Conservation (phyloP, 1,139 yeast species). For the Taphrina wiesneri region DNA sequence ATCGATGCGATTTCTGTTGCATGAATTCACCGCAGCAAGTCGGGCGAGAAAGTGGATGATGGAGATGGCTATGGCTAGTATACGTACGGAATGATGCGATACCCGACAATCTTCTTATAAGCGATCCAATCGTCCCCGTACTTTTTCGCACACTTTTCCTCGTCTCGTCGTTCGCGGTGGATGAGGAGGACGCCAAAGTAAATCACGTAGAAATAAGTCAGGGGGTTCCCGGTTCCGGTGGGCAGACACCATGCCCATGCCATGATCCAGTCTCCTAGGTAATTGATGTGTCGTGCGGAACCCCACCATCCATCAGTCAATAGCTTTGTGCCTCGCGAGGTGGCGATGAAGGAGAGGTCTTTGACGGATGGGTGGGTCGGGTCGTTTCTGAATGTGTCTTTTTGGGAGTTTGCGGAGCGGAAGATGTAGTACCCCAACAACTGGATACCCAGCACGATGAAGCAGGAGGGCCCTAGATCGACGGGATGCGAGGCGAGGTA, state of each 20-base stretch:
- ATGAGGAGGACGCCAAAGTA: constrained; percentile 79
- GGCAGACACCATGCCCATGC: constrained; percentile 92
- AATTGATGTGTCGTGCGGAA: constrained; percentile 84
- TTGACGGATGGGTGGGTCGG: constrained; percentile 59
- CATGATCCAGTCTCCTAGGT: constrained; percentile 92
- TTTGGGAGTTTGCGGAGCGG: constrained; percentile 79
- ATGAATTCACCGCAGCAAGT: no score
- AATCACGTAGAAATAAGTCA: constrained; percentile 82
- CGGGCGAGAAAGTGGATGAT: background rate
- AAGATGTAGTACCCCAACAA: constrained; percentile 75
- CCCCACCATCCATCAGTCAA: constrained; percentile 97
- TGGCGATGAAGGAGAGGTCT: constrained; percentile 63
- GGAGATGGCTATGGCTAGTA: constrained; percentile 51
- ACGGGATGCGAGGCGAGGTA: constrained; percentile 69
- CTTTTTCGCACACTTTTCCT: constrained; percentile 80
- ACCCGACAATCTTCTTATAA: constrained; percentile 78
- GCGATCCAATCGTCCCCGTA: constrained; percentile 84
- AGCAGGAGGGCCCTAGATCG: constrained; percentile 52
- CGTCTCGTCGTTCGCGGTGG: constrained; percentile 90
- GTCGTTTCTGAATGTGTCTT: constrained; percentile 74
- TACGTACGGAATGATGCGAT: constrained; percentile 82
- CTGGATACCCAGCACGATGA: constrained; percentile 48
- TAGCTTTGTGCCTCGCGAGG: constrained; percentile 68
- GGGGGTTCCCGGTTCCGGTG: constrained; percentile 76
- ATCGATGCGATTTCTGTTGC: no score